Base-by-base conservation (phyloP, 2,329 filamentous ascomycete species). In the Colletotrichum sidae region DNA sequence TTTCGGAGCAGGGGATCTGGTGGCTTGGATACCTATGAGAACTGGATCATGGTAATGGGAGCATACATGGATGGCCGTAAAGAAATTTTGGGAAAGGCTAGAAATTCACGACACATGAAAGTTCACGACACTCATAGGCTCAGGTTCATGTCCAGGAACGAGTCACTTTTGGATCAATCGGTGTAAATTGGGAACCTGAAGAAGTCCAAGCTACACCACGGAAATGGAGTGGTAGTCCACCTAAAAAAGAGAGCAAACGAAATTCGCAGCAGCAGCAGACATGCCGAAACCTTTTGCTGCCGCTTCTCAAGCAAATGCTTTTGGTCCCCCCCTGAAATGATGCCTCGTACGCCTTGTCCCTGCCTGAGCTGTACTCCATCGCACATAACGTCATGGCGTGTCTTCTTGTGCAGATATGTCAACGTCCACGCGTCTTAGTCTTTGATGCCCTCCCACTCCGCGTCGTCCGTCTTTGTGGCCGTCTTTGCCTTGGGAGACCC, bases 401-500 rank as follows among this genome's bases (percentile, higher is more conserved):
- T 49, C 47, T 38, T 15, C 37, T 37, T 51, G 13, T 54, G 17
- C 35, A 49, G 37, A 11, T 12, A 13, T 39, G 15, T 55, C 49
- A 42, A 44, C 34, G 6, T 8, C 15, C 6, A 13, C 33, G 8
- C 15, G 69, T 51, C 34, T 54, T 52, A 65, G 46, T 69, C 68
- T 42, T 67, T 62, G 47, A 69, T 65, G 55, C 69, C 69, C 25
- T 69, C 68, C 68, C 68, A 70, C 46, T 69, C 68, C 35, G 60
- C 65, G 42, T 69, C 69, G 44, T 67, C 51, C 15, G 45, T 34
- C 41, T 62, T 63, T 11, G 63, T 41, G 11, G 54, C 10, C 47
- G 37, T 60, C 39, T 60, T 65, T 42, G 60, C 53, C 53, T 67
- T 65, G 45, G 63, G 60, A 8, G 60, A 67, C 15, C 38, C 45